Evolutionary conservation across 2,329 filamentous ascomycete species (phyloP), one percentile per base, ranked within the genome.

Genomic region (Aspergillus fijiensis): DNA sequence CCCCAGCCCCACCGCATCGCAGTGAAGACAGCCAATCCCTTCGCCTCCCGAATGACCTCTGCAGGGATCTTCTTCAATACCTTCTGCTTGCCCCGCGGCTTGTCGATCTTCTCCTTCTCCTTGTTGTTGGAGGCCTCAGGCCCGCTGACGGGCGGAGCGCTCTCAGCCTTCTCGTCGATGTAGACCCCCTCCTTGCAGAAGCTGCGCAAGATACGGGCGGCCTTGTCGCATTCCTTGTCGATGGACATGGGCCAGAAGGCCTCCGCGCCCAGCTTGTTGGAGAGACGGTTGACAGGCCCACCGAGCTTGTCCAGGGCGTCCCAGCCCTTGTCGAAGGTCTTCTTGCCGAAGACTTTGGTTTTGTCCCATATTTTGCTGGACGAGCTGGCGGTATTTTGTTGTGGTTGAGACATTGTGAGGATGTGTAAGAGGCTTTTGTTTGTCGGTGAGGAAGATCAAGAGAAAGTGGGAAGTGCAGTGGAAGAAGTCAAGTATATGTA

Each of bases 1-100:
- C 92, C 96, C 31, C 97, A 80, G 4, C 93, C 93, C 19, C 91
- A 93, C 59, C 93, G 87, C 92, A 97, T 96, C 27, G 91, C 96
- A 0, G 93, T 96, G 78, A 97, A 97, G 64, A 97, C 90, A 55
- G 91, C 92, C 59, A 97, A 84, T 10, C 91, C 93, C 67, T 94
- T 91, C 21, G 92, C 92, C 78, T 96, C 91, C 70, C 90, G 86
- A 67, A 97, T 91, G 58, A 96, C 91, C 70, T 89, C 85, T 59
- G 87, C 80, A 0, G 93, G 93, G 33, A 97, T 96, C 79, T 92
- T 95, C 77, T 93, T 91, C 55, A 90, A 72, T 53, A 88, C 82
- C 67, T 77, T 81, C 65, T 88, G 87, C 69, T 85, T 87, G 58
- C 82, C 81, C 74, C 85, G 80, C 63, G 84, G 84, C 5, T 77